Conservation (phyloP, 2,329 filamentous ascomycete genomes). For the Penicillium sp. region DNA sequence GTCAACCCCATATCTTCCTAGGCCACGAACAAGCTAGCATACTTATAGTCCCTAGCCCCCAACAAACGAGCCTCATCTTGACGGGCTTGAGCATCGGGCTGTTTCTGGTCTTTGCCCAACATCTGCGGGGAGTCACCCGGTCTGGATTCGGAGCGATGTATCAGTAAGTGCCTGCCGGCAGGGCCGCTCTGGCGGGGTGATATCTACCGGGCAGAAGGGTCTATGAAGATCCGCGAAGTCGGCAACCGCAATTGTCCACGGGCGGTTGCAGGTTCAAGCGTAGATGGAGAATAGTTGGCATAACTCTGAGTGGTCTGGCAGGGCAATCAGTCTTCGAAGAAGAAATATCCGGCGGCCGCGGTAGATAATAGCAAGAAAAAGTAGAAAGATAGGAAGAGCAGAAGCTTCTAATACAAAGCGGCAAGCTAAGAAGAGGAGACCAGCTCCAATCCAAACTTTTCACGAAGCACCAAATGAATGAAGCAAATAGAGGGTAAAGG, state of each 20-base stretch:
- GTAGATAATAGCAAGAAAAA: not conserved
- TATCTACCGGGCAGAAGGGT: slow-evolving; percentile 14
- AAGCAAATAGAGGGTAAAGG: not conserved
- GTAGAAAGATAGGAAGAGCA: not conserved
- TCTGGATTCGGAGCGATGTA: slow-evolving; percentile 5
- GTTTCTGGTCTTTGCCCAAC: slow-evolving; percentile 12
- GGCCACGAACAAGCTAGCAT: slow-evolving; percentile 3
- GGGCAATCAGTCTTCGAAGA: not conserved
- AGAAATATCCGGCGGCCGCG: no score
- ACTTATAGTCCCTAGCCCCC: slow-evolving; percentile 14
- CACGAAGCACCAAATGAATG: not conserved
- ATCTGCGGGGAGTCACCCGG: slow-evolving; percentile 17
- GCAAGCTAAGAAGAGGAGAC: no score
- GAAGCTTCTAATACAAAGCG: no score
- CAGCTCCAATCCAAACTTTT: no score
- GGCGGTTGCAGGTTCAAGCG: slow-evolving; percentile 13
- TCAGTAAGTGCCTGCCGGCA: slow-evolving; percentile 15
- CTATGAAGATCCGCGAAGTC: slow-evolving; percentile 11
- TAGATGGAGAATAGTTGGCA: slow-evolving; percentile 14
- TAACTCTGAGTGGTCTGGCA: slow-evolving; percentile 19
- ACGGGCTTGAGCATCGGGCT: slow-evolving; percentile 10
- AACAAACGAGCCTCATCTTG: slow-evolving; percentile 24
- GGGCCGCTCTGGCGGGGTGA: slow-evolving; percentile 3
- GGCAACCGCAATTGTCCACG: slow-evolving; percentile 15
- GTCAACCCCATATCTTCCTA: slow-evolving; percentile 1